Conservation (phyloP, 441 rosid genomes). For the Viola pubescens region DNA sequence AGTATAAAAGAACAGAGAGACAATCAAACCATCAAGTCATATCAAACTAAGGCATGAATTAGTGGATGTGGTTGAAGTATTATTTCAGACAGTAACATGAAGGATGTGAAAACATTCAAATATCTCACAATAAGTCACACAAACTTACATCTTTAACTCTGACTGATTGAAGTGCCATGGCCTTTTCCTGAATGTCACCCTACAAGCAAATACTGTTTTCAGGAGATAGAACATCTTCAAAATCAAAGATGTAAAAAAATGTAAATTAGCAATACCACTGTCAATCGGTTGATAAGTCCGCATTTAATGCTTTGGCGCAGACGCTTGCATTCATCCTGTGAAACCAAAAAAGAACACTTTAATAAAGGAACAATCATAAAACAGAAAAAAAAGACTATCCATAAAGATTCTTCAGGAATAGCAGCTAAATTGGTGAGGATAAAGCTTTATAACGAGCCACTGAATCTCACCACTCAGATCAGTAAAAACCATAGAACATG, state of each 20-base stretch:
- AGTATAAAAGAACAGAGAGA: no score
- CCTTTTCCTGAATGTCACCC: constrained; percentile 92
- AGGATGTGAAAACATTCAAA: background rate
- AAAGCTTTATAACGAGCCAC: background rate
- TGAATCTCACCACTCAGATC: background rate
- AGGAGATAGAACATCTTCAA: constrained; percentile 15
- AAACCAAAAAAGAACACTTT: constrained; percentile 10
- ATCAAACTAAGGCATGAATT: no score
- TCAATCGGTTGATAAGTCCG: constrained; percentile 73
- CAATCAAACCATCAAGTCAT: no score
- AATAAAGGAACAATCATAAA: background rate
- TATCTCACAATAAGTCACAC: constrained; percentile 2
- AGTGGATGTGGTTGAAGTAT: no score
- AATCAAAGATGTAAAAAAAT: constrained; percentile 7
- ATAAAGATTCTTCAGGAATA: no score
- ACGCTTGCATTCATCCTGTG: constrained; percentile 95
- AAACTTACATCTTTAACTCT: constrained; percentile 86
- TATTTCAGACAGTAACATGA: background rate
- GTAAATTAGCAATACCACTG: constrained; percentile 53
- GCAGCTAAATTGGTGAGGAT: no score
- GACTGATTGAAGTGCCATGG: constrained; percentile 74
- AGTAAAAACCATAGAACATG: background rate
- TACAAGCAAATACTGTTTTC: constrained; percentile 26
- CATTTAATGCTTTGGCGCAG: constrained; percentile 94
- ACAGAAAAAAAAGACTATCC: background rate